Conservation (phyloP, 345 rosid species). For the thale cress (Arabidopsis thaliana) region DNA sequence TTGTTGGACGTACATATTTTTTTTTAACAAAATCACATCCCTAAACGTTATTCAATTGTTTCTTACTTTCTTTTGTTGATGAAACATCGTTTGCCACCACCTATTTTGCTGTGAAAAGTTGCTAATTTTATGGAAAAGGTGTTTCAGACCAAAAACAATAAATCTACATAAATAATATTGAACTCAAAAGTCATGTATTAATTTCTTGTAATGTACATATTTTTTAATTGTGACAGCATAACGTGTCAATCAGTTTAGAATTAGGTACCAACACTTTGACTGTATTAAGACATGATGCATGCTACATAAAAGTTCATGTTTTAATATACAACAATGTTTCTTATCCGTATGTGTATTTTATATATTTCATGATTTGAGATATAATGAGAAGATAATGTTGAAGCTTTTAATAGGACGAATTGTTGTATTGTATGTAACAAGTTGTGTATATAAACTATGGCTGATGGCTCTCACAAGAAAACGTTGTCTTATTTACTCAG, state of each 20-base stretch:
- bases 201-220: background rate
- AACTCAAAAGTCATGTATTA: background rate
- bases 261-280: background rate
- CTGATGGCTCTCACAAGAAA: slow-evolving; percentile 5
- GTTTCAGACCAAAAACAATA: background rate
- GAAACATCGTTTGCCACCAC: too few relatives aligned
- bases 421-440: background rate
- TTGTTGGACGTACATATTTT: too few relatives aligned
- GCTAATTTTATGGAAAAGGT: background rate
- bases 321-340: background rate
- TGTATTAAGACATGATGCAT: background rate
- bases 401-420: background rate
- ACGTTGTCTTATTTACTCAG: background rate
- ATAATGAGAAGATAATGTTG: slow-evolving; percentile 15
- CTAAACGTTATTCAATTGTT: too few relatives aligned
- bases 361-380: slow-evolving; percentile 6
- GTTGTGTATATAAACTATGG: background rate
- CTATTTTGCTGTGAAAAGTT: background rate
- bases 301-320: background rate
- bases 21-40: too few relatives aligned
- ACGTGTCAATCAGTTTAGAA: background rate
- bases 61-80: too few relatives aligned
- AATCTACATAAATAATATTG: too few relatives aligned
- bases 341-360: slow-evolving; percentile 27
- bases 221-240: background rate